Evolutionary conservation across 257 asterid genomes (phyloP), one percentile per base, ranked within the genome.

Genomic region (Ballota nigra): DNA sequence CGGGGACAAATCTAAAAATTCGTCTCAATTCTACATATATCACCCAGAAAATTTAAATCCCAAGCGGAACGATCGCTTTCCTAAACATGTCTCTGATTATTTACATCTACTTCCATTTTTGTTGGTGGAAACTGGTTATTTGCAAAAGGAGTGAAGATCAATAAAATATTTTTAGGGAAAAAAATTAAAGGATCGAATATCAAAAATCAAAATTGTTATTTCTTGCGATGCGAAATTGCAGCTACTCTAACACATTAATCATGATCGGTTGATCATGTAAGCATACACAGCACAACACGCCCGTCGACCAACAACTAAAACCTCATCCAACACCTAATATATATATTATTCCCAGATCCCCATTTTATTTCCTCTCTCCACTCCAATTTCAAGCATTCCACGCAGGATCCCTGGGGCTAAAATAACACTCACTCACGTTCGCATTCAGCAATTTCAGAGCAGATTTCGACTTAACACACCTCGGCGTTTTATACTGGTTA

Each of bases 401-500:
- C 15, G 79, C 52, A 62, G 96, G 95, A 74, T 86, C 88, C 81
- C 89, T 90, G 18, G 88, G 85, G 41, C 97, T 88, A 43, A 90
- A 83, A 66, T 82, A 85, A 47, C 78, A 78, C 26, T 71, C 86
- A 71, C 64, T 77, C 58, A 88, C 87, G 24, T 81, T 90, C 28
- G 88, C 86, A 72, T 86, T 82, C 0, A 90, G 88, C 77, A 90
- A 85, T 79, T 88, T 81, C 72, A 88, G 66, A 22, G 86, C 88
- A 58, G 89, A 63, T 38, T 85, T 88, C 5, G 87, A 80, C 61
- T 80, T 85, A 13, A 90, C 88, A 71, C 91, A 90, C 75, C 96
- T 78, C 2, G 96, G 96, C 23, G 92, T 83, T 59, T 90, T 90
- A 26, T 90, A 88, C 83, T 90, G 96, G 75, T 89, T 89, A 33